Conservation (phyloP, 2,329 filamentous ascomycete species). For the Hypoxylon rubiginosum region DNA sequence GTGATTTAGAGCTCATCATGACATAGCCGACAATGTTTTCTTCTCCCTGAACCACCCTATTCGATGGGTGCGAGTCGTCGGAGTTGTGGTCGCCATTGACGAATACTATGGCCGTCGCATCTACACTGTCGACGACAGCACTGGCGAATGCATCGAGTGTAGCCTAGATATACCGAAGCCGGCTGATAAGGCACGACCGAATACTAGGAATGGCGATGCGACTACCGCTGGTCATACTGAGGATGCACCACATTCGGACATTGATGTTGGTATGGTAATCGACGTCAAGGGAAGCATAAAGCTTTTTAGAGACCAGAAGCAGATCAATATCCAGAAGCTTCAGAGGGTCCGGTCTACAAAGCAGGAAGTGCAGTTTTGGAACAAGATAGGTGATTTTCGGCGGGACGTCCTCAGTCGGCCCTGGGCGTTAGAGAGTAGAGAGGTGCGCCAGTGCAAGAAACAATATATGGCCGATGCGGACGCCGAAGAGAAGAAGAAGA, state of each 20-base stretch:
- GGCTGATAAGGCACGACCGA: slow-evolving; percentile 4
- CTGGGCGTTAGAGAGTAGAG: slow-evolving; percentile 66
- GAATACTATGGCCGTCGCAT: slow-evolving; percentile 62
- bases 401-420: slow-evolving; percentile 63
- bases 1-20: slow-evolving; percentile 17
- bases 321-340: slow-evolving; percentile 67
- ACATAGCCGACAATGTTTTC: slow-evolving; percentile 67
- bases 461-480: slow-evolving; percentile 57
- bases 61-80: slow-evolving; percentile 79
- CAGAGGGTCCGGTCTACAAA: slow-evolving; percentile 64
- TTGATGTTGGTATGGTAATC: slow-evolving; percentile 66
- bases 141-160: slow-evolving; percentile 70
- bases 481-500: slow-evolving; percentile 42
- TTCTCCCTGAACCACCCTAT: slow-evolving; percentile 82
- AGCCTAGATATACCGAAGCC: slow-evolving; percentile 46
- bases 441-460: slow-evolving; percentile 64
- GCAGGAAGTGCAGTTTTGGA: slow-evolving; percentile 71
- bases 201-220: not conserved
- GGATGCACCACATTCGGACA: slow-evolving; percentile 37
- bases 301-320: slow-evolving; percentile 62
- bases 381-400: slow-evolving; percentile 65
- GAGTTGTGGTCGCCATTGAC: slow-evolving; percentile 75
- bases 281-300: slow-evolving; percentile 69
- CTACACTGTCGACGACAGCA: slow-evolving; percentile 76
- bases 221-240: slow-evolving; percentile 13